Evolutionary conservation across 768 basidiomycete species (phyloP).

Genomic region (Pholiota microspora): DNA sequence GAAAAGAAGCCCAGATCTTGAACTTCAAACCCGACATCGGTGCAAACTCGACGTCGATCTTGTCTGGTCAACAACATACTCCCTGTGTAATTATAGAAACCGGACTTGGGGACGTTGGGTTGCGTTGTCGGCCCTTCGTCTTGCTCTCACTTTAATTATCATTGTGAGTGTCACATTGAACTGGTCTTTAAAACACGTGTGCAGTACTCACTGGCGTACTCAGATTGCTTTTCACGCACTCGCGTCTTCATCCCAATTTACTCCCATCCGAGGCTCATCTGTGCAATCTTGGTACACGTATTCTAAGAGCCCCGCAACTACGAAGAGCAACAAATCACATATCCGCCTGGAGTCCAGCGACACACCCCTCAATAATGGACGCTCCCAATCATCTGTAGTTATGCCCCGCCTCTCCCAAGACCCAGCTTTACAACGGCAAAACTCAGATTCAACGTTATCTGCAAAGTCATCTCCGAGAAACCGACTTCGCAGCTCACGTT

Average conservation of each 20-base stretch:
- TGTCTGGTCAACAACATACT: constrained; percentile 51
- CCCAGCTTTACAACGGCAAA: constrained; percentile 11
- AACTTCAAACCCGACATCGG: constrained; percentile 37
- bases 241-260: constrained; percentile 18
- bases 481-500: constrained; percentile 20
- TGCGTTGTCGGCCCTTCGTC: constrained; percentile 47
- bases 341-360: constrained; percentile 17
- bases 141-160: constrained; percentile 47
- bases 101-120: constrained; percentile 56
- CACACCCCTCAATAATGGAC: constrained; percentile 13
- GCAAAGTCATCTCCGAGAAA: constrained; percentile 21
- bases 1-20: constrained; percentile 38
- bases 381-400: constrained; percentile 11
- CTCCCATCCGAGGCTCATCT: constrained; percentile 14
- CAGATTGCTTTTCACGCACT: constrained; percentile 21
- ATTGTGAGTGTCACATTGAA: constrained; percentile 42
- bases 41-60: constrained; percentile 68
- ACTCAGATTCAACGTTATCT: constrained; percentile 18
- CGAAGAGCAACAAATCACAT: constrained; percentile 21
- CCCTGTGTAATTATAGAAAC: constrained; percentile 25
- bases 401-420: constrained; percentile 12
- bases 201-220: not conserved
- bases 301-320: too few species aligned
- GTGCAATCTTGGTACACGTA: constrained; percentile 9
- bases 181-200: too few species aligned